Base-by-base conservation (phyloP, 1,139 yeast genomes). In the Yarrowia galli region DNA sequence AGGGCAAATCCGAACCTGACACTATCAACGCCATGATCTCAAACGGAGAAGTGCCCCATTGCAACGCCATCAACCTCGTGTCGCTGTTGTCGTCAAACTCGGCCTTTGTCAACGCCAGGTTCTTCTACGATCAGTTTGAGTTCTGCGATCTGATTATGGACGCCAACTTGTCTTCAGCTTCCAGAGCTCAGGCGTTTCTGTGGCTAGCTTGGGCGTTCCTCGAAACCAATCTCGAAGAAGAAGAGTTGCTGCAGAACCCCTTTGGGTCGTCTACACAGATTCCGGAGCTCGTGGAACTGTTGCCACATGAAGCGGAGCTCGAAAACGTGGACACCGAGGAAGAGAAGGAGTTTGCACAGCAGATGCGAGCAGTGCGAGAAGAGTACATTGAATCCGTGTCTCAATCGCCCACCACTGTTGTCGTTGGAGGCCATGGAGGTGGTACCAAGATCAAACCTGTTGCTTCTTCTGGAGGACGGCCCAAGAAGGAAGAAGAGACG, bases 201-300 rank as follows among this genome's bases (percentile, higher is more conserved):
- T 95, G 98, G 98, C 79, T 95, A 51, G 77, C 91, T 69, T 92
- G 91, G 80, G 84, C 92, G 2, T 90, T 89, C 74, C 79, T 90
- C 71, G 97, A 95, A 75, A 89, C 97, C 0, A 83, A 84, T 69
- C 81, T 89, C 71, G 77, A 83, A 0, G 79, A 82, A 0, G 87
- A 83, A 45, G 85, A 85, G 69, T 77, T 92, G 23, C 77, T 78
- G 2, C 68, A 74, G 2, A 90, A 90, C 73, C 95, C 97, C 3
- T 92, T 91, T 76, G 88, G 89, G 36, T 74, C 73, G n/a, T 73
- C 73, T 51, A 60, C 71, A 43, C 70, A 71, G 68, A 80, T 87
- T 7, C 92, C 92, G 0, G 75, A 79, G 0, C 74, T 87, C 51
- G 73, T 68, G n/a, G 80, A 78, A 66, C 74, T 80, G 36, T 77